phyloP scores from a whole-genome alignment of 2,329 filamentous ascomycete species.

The Pestalotiopsis sp. region DNA sequence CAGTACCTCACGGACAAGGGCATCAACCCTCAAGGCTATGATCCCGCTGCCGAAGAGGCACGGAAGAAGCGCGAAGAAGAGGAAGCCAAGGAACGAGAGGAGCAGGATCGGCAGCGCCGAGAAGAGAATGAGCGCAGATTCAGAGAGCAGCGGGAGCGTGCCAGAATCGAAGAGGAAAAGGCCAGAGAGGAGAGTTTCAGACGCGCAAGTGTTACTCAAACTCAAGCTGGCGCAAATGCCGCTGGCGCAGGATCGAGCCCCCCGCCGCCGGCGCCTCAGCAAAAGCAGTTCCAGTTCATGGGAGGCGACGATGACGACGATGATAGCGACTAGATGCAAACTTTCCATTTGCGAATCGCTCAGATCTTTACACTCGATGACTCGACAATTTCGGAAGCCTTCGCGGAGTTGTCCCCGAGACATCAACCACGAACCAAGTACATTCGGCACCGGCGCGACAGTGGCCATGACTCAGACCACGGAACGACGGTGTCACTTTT shows the following conservation, averaged over 20 bases:
- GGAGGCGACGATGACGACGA: conserved; percentile 56
- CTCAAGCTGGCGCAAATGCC: conserved; percentile 22
- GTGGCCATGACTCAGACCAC: background rate
- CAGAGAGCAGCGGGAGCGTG: conserved; percentile 46
- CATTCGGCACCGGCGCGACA: too few relatives aligned
- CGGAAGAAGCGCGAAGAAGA: conserved; percentile 51
- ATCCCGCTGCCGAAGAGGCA: conserved; percentile 58
- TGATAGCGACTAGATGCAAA: conserved; percentile 34
- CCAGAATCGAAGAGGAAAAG: conserved; percentile 13
- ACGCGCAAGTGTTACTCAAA: conserved; percentile 36
- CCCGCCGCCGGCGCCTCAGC: conserved; percentile 24
- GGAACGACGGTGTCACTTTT: background rate
- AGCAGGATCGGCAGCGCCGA: conserved; percentile 30
- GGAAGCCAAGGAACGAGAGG: conserved; percentile 50
- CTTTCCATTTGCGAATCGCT: too few relatives aligned
- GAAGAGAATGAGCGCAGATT: conserved; percentile 25
- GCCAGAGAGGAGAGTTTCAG: conserved; percentile 35
- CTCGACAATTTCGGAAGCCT: too few relatives aligned
- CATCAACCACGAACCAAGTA: too few relatives aligned
- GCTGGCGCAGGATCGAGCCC: conserved; percentile 8
- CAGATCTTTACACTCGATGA: too few relatives aligned
- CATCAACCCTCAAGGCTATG: conserved; percentile 62
- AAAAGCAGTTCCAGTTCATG: conserved; percentile 60
- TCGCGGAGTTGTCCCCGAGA: too few relatives aligned
- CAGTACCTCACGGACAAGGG: conserved; percentile 65